Evolutionary conservation across 805 yeast species (phyloP).

Genomic region (Cyberlindnera japonica): DNA sequence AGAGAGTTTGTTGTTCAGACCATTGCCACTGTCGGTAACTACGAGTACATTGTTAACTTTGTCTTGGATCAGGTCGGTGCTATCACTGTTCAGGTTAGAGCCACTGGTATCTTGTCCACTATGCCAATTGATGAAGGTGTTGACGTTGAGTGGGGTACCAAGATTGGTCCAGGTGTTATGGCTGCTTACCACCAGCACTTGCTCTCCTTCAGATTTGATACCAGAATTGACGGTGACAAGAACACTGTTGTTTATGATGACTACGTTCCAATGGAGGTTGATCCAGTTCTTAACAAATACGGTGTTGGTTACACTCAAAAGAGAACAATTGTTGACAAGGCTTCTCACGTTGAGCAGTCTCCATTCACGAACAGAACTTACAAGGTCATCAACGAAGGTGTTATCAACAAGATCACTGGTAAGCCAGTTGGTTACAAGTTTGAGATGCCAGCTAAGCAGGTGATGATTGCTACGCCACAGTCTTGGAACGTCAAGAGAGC

Average conservation of each 20-base stretch:
- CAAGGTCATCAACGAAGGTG: constrained; percentile 71
- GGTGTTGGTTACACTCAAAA: constrained; percentile 67
- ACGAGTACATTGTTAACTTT: constrained; percentile 71
- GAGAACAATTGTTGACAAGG: constrained; percentile 62
- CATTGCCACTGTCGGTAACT: constrained; percentile 80
- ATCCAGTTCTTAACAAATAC: constrained; percentile 54
- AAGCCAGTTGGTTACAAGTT: constrained; percentile 77
- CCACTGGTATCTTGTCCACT: constrained; percentile 83
- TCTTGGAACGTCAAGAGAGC: constrained; percentile 72
- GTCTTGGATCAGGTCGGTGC: constrained; percentile 77
- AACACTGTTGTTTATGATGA: constrained; percentile 74
- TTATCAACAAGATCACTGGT: constrained; percentile 63
- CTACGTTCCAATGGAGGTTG: constrained; percentile 54
- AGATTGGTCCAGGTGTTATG: constrained; percentile 74
- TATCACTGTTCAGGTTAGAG: constrained; percentile 73
- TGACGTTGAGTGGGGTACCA: constrained; percentile 65
- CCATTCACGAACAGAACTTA: constrained; percentile 72
- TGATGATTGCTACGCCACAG: constrained; percentile 62
- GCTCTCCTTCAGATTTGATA: constrained; percentile 74
- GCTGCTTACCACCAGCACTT: constrained; percentile 86
- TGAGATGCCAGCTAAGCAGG: constrained; percentile 69
- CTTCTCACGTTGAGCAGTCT: constrained; percentile 69
- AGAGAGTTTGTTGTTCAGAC: constrained; percentile 78
- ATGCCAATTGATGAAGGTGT: constrained; percentile 73
- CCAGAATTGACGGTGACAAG: constrained; percentile 77